Base-by-base conservation (phyloP, 768 basidiomycete species). In the Crassisporium funariophilum region DNA sequence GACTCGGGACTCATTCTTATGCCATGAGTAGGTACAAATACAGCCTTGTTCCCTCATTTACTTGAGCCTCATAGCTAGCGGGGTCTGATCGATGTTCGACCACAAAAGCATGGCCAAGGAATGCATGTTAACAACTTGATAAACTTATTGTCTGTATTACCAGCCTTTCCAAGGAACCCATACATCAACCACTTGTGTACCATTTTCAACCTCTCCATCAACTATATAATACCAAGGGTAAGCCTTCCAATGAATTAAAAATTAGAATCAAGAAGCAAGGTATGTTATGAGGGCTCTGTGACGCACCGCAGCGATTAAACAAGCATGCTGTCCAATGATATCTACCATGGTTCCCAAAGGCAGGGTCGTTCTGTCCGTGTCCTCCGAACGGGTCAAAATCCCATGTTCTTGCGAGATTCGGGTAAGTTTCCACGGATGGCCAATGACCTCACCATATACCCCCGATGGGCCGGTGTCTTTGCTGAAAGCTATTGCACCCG, bases 91-190 rank as follows among this genome's bases (percentile, higher is more conserved):
- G n/a, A n/a, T n/a, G n/a, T n/a, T n/a, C n/a, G n/a, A n/a, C n/a
- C n/a, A n/a, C n/a, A n/a, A n/a, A n/a, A n/a, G n/a, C n/a, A n/a
- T n/a, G n/a, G n/a, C n/a, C n/a, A n/a, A n/a, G n/a, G 22, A 24
- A 25, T 16, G 41, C 41, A 24, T 25, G 23, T 46, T 11, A 37
- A 46, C 33, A 35, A 45, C 1, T 21, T 34, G 17, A 45, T 34
- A 35, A 11, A 10, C n/a, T 12, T 21, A 17, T 46, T 29, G 29
- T n/a, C 9, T 2, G 4, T 19, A 44, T 58, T 72, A 95, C 91
- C 91, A 93, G 0, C 90, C 91, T 65, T 92, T 95, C 88, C 90
- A 91, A 5, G 90, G 81, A 35, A 91, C 83, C 91, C 91, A 93
- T 21, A 93, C 70, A 64, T 93, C 91, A 15, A 84, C 81, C 6